These are phyloP conservation scores for Neophaeococcomyces aloes DNA, from an alignment of 2,329 filamentous ascomycete genomes.

Conservation along the genomic window DNA sequence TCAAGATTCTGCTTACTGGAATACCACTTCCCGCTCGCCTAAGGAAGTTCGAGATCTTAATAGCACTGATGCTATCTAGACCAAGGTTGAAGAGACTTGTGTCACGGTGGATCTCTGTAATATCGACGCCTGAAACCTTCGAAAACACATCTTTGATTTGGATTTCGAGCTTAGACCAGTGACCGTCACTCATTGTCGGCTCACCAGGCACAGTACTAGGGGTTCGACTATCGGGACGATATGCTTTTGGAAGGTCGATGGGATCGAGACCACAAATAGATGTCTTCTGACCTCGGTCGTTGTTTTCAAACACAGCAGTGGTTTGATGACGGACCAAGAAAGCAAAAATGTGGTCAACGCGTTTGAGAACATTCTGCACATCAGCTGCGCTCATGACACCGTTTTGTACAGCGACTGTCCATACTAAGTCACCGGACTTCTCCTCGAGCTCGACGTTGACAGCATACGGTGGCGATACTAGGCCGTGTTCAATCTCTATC, in stretches of 20 bases:
- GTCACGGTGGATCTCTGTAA: slow-evolving; percentile 46
- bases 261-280: slow-evolving; percentile 55
- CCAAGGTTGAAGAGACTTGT: slow-evolving; percentile 73
- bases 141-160: slow-evolving; percentile 40
- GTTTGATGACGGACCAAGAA: slow-evolving; percentile 39
- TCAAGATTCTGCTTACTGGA: slow-evolving; percentile 61
- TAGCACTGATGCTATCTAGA: slow-evolving; percentile 82
- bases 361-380: slow-evolving; percentile 43
- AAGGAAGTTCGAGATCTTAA: slow-evolving; percentile 66
- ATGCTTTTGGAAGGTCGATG: background rate
- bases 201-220: background rate
- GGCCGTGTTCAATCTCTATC: slow-evolving; percentile 38
- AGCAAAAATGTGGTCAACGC: slow-evolving; percentile 50
- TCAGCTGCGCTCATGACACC: slow-evolving; percentile 40
- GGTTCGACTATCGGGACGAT: too few relatives aligned
- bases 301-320: background rate
- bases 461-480: slow-evolving; percentile 66
- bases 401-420: slow-evolving; percentile 62
- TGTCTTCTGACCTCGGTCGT: background rate
- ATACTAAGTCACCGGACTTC: slow-evolving; percentile 45
- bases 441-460: slow-evolving; percentile 73
- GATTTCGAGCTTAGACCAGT: slow-evolving; percentile 27
- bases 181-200: background rate
- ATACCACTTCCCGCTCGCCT: slow-evolving; percentile 53
- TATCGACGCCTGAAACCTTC: slow-evolving; percentile 50